Evolutionary conservation across 352 stramenopile genomes (phyloP).

Genomic region (Globisporangium uncinulatum): DNA sequence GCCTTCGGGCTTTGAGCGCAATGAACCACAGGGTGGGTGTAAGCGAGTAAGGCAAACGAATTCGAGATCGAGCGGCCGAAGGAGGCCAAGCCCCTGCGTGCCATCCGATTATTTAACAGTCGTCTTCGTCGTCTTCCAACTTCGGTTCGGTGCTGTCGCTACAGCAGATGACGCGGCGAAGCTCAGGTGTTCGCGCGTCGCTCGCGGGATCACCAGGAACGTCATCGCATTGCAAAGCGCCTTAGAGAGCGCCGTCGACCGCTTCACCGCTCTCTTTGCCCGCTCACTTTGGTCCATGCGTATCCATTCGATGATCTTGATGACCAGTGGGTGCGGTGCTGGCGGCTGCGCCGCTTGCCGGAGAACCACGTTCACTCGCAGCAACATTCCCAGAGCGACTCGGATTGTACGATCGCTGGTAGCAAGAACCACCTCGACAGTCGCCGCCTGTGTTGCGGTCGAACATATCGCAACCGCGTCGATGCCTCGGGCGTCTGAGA

Average conservation of each 20-base stretch:
- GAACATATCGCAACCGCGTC: too few species aligned
- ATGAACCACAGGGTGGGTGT: not conserved
- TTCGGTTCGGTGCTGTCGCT: not conserved
- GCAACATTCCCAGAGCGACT: not conserved
- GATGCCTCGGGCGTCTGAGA: too few species aligned
- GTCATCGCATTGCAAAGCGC: not conserved
- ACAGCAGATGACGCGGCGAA: too few species aligned
- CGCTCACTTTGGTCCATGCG: not conserved
- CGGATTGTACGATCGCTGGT: not conserved
- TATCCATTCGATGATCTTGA: not conserved
- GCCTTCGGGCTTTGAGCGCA: not conserved
- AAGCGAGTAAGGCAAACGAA: not conserved
- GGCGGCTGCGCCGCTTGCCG: not conserved
- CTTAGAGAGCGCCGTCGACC: not conserved
- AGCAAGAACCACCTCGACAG: too few species aligned
- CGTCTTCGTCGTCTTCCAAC: not conserved
- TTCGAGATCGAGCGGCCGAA: not conserved
- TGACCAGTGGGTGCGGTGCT: not conserved
- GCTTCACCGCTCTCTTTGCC: not conserved
- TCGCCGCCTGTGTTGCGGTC: too few species aligned
- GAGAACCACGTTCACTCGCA: not conserved
- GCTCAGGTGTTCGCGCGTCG: conserved; percentile 8
- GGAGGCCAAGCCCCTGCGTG: not conserved
- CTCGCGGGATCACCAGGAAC: conserved; percentile 7
- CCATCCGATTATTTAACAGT: not conserved